Evolutionary conservation across 2,329 filamentous ascomycete species (phyloP).

Genomic region (Cytospora schulzeri): DNA sequence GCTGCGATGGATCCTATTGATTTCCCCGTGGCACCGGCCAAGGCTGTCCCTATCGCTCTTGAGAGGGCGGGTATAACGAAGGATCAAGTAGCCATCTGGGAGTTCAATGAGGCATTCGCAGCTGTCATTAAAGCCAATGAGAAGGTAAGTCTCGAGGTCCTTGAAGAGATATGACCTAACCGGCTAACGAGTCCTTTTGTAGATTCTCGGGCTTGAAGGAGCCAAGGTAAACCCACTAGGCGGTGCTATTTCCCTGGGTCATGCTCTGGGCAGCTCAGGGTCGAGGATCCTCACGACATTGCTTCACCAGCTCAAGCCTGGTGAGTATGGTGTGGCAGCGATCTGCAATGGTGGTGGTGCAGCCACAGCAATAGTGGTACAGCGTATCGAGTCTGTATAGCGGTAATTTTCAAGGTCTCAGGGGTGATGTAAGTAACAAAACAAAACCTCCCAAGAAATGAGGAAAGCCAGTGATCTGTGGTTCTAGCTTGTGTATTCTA

Average conservation of each 20-base stretch:
- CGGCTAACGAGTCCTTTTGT: neutral
- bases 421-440: slow-evolving; percentile 9
- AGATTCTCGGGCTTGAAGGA: slow-evolving; percentile 78
- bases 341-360: slow-evolving; percentile 98
- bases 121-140: slow-evolving; percentile 93
- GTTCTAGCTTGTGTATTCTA: neutral
- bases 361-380: slow-evolving; percentile 87
- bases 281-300: slow-evolving; percentile 88
- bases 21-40: slow-evolving; percentile 89
- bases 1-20: slow-evolving; percentile 89
- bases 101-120: slow-evolving; percentile 98
- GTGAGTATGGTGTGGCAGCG: slow-evolving; percentile 91
- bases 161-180: neutral
- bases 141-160: slow-evolving; percentile 57
- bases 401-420: slow-evolving; percentile 8
- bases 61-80: slow-evolving; percentile 87
- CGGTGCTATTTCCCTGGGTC: slow-evolving; percentile 88
- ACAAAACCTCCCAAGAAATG: too few relatives aligned
- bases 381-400: slow-evolving; percentile 68
- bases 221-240: slow-evolving; percentile 86
- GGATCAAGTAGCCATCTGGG: slow-evolving; percentile 92
- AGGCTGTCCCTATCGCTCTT: slow-evolving; percentile 88
- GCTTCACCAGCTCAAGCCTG: slow-evolving; percentile 86
- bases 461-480: neutral
- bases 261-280: slow-evolving; percentile 91